Evolutionary conservation across 768 basidiomycete genomes (phyloP).

Genomic region (Rhodotorula toruloides): DNA sequence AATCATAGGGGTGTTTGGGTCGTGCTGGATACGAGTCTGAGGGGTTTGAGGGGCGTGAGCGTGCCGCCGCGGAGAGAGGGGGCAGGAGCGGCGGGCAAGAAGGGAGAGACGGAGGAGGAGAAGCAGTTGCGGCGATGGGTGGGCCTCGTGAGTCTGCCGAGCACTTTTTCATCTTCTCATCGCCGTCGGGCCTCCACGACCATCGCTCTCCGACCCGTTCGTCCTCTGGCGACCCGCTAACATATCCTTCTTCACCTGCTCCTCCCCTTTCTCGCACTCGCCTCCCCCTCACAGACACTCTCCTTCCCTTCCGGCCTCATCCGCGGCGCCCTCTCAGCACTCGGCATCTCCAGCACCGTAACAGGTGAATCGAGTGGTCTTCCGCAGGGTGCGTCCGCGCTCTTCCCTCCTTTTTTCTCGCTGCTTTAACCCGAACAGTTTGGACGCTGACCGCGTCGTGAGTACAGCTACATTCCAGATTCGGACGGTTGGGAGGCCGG

Average conservation of each 20-base stretch:
- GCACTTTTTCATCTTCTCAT: too few species aligned
- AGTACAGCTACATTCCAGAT: constrained; percentile 38
- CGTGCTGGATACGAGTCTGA: constrained; percentile 36
- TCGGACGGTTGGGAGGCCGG: constrained; percentile 23
- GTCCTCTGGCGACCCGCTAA: background rate
- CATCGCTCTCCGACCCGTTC: too few species aligned
- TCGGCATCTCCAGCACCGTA: constrained; percentile 32
- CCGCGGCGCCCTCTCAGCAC: constrained; percentile 34
- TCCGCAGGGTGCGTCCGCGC: constrained; percentile 26
- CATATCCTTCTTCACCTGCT: too few species aligned
- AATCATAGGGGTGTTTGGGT: constrained; percentile 43
- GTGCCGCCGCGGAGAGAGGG: background rate
- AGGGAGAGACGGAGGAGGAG: background rate
- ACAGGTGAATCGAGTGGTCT: constrained; percentile 25
- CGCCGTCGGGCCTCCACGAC: too few species aligned
- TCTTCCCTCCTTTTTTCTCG: background rate
- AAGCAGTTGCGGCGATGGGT: constrained; percentile 7
- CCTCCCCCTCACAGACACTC: constrained; percentile 18
- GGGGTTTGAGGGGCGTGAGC: constrained; percentile 7
- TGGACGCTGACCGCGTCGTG: background rate
- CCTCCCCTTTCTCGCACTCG: background rate
- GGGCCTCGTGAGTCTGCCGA: too few species aligned
- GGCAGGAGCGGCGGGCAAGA: background rate
- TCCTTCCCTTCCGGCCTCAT: constrained; percentile 35
- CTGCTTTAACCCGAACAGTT: too few species aligned